phyloP scores from a whole-genome alignment of 23 red algal genomes.

The Gracilaria gracilis region DNA sequence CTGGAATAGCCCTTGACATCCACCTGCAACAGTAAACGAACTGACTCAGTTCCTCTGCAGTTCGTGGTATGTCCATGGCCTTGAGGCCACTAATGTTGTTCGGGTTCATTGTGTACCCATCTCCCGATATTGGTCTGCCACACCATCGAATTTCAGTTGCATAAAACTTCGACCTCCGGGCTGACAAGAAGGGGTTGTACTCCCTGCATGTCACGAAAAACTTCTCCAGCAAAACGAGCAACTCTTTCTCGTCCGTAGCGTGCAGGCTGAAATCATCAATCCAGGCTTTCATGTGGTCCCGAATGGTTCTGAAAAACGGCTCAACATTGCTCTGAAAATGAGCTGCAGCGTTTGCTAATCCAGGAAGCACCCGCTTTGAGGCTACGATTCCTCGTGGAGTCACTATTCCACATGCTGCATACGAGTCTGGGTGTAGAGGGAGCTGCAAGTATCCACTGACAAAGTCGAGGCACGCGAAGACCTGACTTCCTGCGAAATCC shows the following conservation, averaged over 20 bases:
- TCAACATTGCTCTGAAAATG: slow-evolving; percentile 33
- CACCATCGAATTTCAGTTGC: slow-evolving; percentile 41
- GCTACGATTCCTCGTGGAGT: background rate
- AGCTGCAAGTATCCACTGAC: slow-evolving; percentile 41
- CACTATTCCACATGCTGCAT: slow-evolving; percentile 17
- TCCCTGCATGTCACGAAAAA: slow-evolving; percentile 7
- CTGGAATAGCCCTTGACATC: slow-evolving; percentile 32
- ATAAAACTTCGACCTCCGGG: background rate
- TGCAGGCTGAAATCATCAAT: slow-evolving; percentile 49
- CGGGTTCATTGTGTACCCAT: slow-evolving; percentile 32
- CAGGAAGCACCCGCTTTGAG: slow-evolving; percentile 9
- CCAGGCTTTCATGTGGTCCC: slow-evolving; percentile 46
- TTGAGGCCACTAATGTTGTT: background rate
- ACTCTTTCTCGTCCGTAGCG: background rate
- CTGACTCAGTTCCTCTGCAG: slow-evolving; percentile 52
- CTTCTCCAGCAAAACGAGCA: background rate
- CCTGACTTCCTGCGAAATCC: slow-evolving; percentile 38
- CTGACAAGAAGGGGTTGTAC: background rate
- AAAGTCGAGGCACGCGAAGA: slow-evolving; percentile 49
- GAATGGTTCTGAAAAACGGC: background rate
- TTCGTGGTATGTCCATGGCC: slow-evolving; percentile 29
- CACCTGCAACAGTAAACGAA: slow-evolving; percentile 46
- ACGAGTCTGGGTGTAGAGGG: slow-evolving; percentile 30
- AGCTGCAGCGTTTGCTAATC: slow-evolving; percentile 27
- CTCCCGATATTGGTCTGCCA: background rate